Base-by-base conservation (phyloP, 163 green algal species). In the Prototheca wickerhamii region DNA sequence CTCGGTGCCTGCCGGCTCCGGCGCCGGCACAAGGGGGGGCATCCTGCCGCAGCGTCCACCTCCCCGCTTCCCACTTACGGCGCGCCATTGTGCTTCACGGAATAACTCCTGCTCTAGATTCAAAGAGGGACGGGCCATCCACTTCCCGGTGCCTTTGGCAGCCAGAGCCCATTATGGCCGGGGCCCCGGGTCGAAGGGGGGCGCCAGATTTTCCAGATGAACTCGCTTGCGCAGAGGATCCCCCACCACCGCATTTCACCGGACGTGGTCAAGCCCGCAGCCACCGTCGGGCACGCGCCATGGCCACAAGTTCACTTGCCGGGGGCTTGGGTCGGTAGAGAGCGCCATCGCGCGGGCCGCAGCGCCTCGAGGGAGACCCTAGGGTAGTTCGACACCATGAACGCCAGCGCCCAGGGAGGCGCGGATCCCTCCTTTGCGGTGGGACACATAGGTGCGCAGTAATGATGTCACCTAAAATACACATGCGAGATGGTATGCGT, bases 51-150 rank as follows among this genome's bases (percentile, higher is more conserved):
- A 55, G 20, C 12, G 40, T 15, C 40, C 10, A 49, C 40, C 15
- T 15, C 40, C 15, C 15, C 40, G 12, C 15, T 49, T 18, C 46
- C 51, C 8, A 58, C 51, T 58, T 25, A 58, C 51, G 51, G 33
- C 51, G 33, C 26, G 51, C 51, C 51, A 58, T 58, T 35, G 25
- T 58, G 46, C 46, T 54, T 34, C 25, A 35, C 8, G 46, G n/a
- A 35, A 5, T 23, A 7, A 21, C n/a, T 58, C 51, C 26, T 35
- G 34, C 51, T 37, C 8, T 21, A 17, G 12, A 18, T 6, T 7
- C n/a, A 54, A 58, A 58, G 51, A 58, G 51, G 51, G 8, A 7
- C n/a, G 8, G n/a, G 51, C 26, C 51, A 35, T 23, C 26, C 26
- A 26, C 21, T 5, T 26, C 25, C 17, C 18, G 44, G 15, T n/a